Base-by-base conservation (phyloP, 768 basidiomycete genomes). In the Leccinum obscurum region DNA sequence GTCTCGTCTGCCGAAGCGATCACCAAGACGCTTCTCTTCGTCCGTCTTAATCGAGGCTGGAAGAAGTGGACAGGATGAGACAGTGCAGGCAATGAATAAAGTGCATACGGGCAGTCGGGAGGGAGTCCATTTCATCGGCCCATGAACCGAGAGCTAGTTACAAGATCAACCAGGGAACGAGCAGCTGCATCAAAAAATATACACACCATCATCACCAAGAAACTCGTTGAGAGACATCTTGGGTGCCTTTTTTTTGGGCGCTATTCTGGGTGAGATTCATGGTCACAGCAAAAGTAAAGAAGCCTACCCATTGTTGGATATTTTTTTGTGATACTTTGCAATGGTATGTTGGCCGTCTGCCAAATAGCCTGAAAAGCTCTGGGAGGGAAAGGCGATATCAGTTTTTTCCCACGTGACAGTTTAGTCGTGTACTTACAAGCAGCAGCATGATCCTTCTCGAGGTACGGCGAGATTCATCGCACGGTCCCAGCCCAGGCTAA, bases 121-220 rank as follows among this genome's bases (percentile, higher is more conserved):
- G 83, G 32, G 83, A 68, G 65, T 97, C 95, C 93, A 98, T 95
- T 77, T 98, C 97, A 73, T 98, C 97, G 7, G 97, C 97, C 97
- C 97, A 99, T 71, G 93, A 95, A 69, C 94, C 96, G 55, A 92
- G 78, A 56, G 87, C 93, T 94, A 60, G 14, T 59, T 14, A 54
- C 55, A 55, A 58, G 54, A 62, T 65, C 53, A 69, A 56, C 62
- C 52, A 61, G 26, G 46, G 61, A 64, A 50, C 24, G 50, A 46
- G 10, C 49, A 52, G 32, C 32, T 55, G 32, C 57, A 61, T 57
- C 56, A 69, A 68, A 67, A 44, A 59, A 57, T 58, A 54, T 64
- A 61, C 93, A 73, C 67, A 96, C 96, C 73, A 67, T 74, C 82
- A 76, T 97, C 93, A 50, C 87, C 92, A 63, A 98, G 84, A 79